phyloP scores from a whole-genome alignment of 1,284 basidiomycete genomes.

The Rhodotorula sp. region DNA sequence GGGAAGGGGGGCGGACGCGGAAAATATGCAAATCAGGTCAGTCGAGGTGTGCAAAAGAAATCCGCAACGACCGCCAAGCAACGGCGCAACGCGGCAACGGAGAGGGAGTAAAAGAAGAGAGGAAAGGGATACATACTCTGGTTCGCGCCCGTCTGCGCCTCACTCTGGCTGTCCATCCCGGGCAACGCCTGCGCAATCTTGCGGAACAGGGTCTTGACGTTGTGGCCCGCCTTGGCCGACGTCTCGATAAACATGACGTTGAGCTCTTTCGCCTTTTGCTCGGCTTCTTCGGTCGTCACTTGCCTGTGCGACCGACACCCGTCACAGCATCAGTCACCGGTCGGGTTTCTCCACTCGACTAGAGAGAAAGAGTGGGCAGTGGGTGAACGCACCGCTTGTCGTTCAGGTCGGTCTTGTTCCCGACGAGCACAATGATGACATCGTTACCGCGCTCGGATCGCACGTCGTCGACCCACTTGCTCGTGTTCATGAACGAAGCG shows the following conservation, averaged over 20 bases:
- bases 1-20: neutral
- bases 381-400: slow-evolving; percentile 73
- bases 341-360: no score
- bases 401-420: slow-evolving; percentile 97
- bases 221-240: slow-evolving; percentile 97
- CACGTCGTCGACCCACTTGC: slow-evolving; percentile 99
- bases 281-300: slow-evolving; percentile 98
- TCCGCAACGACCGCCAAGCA: no score
- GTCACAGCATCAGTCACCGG: no score
- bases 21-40: no score
- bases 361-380: slow-evolving; percentile 4
- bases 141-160: slow-evolving; percentile 55
- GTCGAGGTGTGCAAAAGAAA: no score
- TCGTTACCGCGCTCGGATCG: slow-evolving; percentile 95
- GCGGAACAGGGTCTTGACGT: slow-evolving; percentile 98
- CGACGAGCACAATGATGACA: slow-evolving; percentile 97
- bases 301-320: slow-evolving; percentile 59
- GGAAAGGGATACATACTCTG: slow-evolving; percentile 45
- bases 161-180: slow-evolving; percentile 81
- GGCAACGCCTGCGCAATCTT: slow-evolving; percentile 98
- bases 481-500: slow-evolving; percentile 92
- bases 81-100: no score
- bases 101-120: neutral
- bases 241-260: slow-evolving; percentile 99
- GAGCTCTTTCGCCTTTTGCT: slow-evolving; percentile 85